Conservation (phyloP, 345 rosid genomes). For the Eucalyptus cloeziana region DNA sequence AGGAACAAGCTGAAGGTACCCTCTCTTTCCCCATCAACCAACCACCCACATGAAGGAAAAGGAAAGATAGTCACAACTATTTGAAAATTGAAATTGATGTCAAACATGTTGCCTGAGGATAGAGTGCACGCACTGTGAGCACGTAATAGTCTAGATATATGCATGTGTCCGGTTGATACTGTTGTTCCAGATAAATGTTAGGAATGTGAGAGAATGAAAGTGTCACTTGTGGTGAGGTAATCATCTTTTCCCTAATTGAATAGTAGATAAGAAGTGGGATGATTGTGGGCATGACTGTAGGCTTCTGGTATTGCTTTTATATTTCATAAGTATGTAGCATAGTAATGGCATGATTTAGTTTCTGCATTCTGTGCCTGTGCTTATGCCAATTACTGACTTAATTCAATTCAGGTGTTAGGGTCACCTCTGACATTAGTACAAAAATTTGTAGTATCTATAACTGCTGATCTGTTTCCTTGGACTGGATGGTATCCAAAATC, state of each 20-base stretch:
- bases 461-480: neutral
- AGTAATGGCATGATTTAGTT: neutral
- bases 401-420: neutral
- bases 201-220: neutral
- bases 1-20: slow-evolving; percentile 42
- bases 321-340: neutral
- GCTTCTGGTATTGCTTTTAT: neutral
- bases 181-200: neutral
- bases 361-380: neutral
- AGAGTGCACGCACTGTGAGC: neutral
- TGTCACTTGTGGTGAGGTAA: neutral
- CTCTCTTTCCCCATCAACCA: neutral
- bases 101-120: neutral
- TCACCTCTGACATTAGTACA: neutral
- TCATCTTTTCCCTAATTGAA: neutral
- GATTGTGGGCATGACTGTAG: neutral
- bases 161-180: neutral
- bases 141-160: neutral
- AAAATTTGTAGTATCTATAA: neutral
- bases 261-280: neutral
- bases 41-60: neutral
- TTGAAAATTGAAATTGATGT: neutral
- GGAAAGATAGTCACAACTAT: neutral
- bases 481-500: neutral
- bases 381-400: neutral